Conservation (phyloP, 2,329 filamentous ascomycete genomes). For the Diaporthe vexans region DNA sequence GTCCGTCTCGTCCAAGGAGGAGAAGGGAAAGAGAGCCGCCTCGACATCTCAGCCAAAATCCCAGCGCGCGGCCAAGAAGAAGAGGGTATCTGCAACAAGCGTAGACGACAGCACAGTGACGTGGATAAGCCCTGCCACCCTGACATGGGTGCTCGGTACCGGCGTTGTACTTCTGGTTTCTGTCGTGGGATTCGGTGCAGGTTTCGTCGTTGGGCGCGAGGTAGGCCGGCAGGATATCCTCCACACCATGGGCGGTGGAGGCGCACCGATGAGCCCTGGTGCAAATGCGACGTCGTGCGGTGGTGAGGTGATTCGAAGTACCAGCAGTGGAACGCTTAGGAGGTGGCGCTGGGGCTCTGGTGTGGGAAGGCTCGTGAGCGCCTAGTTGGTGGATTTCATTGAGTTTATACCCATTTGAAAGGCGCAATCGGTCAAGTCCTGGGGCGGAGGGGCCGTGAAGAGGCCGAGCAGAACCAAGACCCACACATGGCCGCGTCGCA, state of each 20-base stretch:
- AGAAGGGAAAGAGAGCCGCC: slow-evolving; percentile 66
- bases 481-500: no score
- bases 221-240: slow-evolving; percentile 73
- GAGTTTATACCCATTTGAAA: slow-evolving; percentile 21
- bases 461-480: background rate
- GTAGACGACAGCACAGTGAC: slow-evolving; percentile 54
- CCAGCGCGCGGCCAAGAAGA: slow-evolving; percentile 70
- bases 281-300: slow-evolving; percentile 64
- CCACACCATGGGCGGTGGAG: slow-evolving; percentile 54
- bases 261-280: slow-evolving; percentile 50
- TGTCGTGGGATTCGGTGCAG: slow-evolving; percentile 77
- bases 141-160: slow-evolving; percentile 76
- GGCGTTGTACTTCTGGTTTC: slow-evolving; percentile 77
- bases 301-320: slow-evolving; percentile 64
- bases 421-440: background rate
- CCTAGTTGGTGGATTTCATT: slow-evolving; percentile 50
- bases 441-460: background rate
- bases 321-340: slow-evolving; percentile 62
- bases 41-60: slow-evolving; percentile 50
- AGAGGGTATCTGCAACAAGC: slow-evolving; percentile 60
- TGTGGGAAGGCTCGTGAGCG: slow-evolving; percentile 65
- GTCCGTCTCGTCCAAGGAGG: slow-evolving; percentile 49
- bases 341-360: slow-evolving; percentile 67
- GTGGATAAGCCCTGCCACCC: slow-evolving; percentile 69
- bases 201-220: slow-evolving; percentile 77